Evolutionary conservation across 805 yeast genomes (phyloP).

Genomic region (Groenewaldozyma salmanticensis): DNA sequence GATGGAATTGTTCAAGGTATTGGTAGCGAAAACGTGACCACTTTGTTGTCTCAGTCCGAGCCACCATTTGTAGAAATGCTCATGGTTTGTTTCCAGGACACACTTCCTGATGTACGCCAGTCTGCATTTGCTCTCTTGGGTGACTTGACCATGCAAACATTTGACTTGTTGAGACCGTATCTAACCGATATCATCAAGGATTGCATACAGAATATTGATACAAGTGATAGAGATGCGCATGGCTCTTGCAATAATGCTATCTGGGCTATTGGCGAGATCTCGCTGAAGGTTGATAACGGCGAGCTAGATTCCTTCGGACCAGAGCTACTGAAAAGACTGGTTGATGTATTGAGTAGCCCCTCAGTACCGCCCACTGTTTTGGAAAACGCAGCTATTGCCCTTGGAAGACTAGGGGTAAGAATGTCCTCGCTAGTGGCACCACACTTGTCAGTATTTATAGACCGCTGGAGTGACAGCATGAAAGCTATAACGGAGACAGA

Average conservation of each 20-base stretch:
- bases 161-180: constrained; percentile 31
- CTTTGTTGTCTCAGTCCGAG: constrained; percentile 34
- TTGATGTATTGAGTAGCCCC: constrained; percentile 45
- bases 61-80: constrained; percentile 49
- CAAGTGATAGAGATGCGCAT: constrained; percentile 48
- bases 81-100: constrained; percentile 62
- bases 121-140: constrained; percentile 85
- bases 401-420: constrained; percentile 72
- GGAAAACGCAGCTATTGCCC: constrained; percentile 82
- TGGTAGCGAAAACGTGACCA: constrained; percentile 45
- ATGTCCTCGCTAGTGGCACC: constrained; percentile 51
- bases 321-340: constrained; percentile 45
- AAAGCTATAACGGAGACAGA: constrained; percentile 62
- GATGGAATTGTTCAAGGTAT: constrained; percentile 93
- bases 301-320: constrained; percentile 38
- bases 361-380: constrained; percentile 47
- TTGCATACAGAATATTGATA: constrained; percentile 47
- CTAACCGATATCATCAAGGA: constrained; percentile 29
- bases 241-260: constrained; percentile 81
- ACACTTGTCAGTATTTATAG: constrained; percentile 46
- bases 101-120: constrained; percentile 83
- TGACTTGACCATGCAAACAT: constrained; percentile 63
- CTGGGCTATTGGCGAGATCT: constrained; percentile 88
- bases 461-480: constrained; percentile 65
- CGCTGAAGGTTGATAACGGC: constrained; percentile 44